Percentiles rank a stretch among this genome's conserved stretches.
Conservation (phyloP, 768 basidiomycete genomes). For the Phylloporus scabripes region DNA sequence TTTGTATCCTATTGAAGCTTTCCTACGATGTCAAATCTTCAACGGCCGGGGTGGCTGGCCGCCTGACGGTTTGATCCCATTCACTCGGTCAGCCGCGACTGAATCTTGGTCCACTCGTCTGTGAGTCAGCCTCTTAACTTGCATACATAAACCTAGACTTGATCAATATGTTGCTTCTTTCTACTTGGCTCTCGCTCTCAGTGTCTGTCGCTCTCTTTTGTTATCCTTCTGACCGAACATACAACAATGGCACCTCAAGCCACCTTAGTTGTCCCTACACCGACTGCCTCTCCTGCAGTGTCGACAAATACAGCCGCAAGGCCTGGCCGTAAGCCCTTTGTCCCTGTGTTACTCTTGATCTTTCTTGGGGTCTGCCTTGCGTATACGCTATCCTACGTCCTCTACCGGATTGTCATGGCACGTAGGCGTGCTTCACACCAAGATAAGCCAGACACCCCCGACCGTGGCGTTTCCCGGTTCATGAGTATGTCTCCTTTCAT, state of each 20-base stretch:
- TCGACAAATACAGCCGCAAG: conserved; percentile 1
- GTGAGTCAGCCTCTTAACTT: conserved; percentile 20
- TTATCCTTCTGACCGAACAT: background rate
- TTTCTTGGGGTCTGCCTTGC: conserved; percentile 24
- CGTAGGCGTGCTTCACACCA: conserved; percentile 9
- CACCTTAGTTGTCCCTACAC: background rate
- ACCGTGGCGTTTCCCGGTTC: conserved; percentile 22
- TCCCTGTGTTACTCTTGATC: conserved; percentile 17
- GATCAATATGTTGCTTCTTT: conserved; percentile 9
- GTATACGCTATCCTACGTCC: conserved; percentile 23
- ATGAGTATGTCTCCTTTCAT: conserved; percentile 20
- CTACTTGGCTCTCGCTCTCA: conserved; percentile 5
- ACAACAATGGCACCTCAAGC: conserved; percentile 23
- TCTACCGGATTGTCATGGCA: conserved; percentile 25
- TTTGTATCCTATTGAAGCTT: no score
- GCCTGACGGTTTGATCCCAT: no score
- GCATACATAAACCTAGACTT: conserved; percentile 4
- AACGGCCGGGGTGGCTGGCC: no score
- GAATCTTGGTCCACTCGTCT: background rate
- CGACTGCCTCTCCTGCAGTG: conserved; percentile 1
- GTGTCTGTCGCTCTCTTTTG: conserved; percentile 9
- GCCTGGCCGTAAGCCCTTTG: conserved; percentile 4
- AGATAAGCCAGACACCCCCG: conserved; percentile 17
- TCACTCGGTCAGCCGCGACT: conserved; percentile 6
- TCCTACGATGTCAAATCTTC: no score